Base-by-base conservation (phyloP, 495 filamentous ascomycete genomes). In the Cenococcum geophilum region DNA sequence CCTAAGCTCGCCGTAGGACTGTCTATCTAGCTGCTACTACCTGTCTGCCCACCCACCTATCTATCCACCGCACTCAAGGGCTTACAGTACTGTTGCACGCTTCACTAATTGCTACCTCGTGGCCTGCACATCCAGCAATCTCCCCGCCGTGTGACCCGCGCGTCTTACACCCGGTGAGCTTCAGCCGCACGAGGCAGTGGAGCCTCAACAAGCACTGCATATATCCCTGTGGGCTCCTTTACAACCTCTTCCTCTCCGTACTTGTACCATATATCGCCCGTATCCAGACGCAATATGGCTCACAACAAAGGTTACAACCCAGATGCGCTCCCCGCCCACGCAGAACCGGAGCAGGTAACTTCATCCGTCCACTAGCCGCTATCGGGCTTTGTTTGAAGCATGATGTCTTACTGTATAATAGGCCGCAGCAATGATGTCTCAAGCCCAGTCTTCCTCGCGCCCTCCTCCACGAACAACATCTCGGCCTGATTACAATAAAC, bases 241-340 rank as follows among this genome's bases (percentile, higher is more conserved):
- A 14, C 11, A 4, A 14, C 40, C 40, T 32, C 2, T 32, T 49
- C 45, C n/a, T 22, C 45, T 49, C 45, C 5, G 5, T 22, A 18
- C n/a, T n/a, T n/a, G n/a, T 16, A 49, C 5, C 45, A 18, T 37
- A 21, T 21, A 8, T 43, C 32, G 22, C 22, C 21, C 5, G n/a
- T 34, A 1, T 21, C 55, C 4, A 18, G 16, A 0, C 60, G 37
- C 66, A 75, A 64, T 23, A 98, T 97, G 93, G 93, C 93, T 34
- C 97, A 98, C 81, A 96, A 95, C 73, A 83, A 86, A 69, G 81
- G 83, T 45, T 91, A 88, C 76, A 97, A 98, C 70, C 92, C 92
- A n/a, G 95, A 98, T 77, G 89, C 91, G 74, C 84, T 98, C 61
- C 93, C 93, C 73, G 90, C 91, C 87, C 93, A 96, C 71, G 92